Conservation (phyloP, 805 yeast species). For the Ogataea populi-albae region DNA sequence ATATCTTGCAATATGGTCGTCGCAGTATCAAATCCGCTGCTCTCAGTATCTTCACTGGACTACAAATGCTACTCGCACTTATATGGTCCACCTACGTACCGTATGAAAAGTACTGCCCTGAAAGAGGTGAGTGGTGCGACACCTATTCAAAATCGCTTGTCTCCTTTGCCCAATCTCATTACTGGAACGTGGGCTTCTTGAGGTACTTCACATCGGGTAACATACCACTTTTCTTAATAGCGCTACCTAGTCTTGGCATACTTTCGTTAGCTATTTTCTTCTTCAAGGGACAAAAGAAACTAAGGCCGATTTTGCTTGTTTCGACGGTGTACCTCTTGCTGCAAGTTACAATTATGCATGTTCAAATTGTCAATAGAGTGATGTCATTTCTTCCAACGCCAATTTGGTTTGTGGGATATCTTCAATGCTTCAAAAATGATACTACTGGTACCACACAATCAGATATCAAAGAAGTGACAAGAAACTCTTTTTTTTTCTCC, state of each 20-base stretch:
- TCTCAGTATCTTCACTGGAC: slow-evolving; percentile 54
- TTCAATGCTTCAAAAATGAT: slow-evolving; percentile 4
- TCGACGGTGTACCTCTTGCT: slow-evolving; percentile 46
- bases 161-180: slow-evolving; percentile 67
- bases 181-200: slow-evolving; percentile 85
- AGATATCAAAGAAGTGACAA: too few relatives aligned
- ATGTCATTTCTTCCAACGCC: slow-evolving; percentile 73
- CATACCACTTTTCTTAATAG: slow-evolving; percentile 78
- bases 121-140: slow-evolving; percentile 76
- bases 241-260: slow-evolving; percentile 60
- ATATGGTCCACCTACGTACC: slow-evolving; percentile 49
- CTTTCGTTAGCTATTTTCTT: slow-evolving; percentile 39
- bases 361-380: slow-evolving; percentile 80
- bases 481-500: too few relatives aligned
- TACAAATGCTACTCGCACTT: slow-evolving; percentile 45
- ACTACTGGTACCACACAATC: slow-evolving; percentile 26
- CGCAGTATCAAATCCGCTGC: slow-evolving; percentile 12
- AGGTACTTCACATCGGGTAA: slow-evolving; percentile 80
- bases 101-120: slow-evolving; percentile 62
- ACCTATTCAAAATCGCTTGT: slow-evolving; percentile 56
- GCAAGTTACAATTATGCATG: slow-evolving; percentile 66
- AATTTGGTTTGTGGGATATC: slow-evolving; percentile 62
- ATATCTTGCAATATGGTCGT: slow-evolving; percentile 36
- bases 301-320: slow-evolving; percentile 41
- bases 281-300: slow-evolving; percentile 29